Percentiles rank a stretch among this genome's conserved stretches.
phyloP scores from a whole-genome alignment of 2,329 filamentous ascomycete genomes.

The Fusarium bulbicola region DNA sequence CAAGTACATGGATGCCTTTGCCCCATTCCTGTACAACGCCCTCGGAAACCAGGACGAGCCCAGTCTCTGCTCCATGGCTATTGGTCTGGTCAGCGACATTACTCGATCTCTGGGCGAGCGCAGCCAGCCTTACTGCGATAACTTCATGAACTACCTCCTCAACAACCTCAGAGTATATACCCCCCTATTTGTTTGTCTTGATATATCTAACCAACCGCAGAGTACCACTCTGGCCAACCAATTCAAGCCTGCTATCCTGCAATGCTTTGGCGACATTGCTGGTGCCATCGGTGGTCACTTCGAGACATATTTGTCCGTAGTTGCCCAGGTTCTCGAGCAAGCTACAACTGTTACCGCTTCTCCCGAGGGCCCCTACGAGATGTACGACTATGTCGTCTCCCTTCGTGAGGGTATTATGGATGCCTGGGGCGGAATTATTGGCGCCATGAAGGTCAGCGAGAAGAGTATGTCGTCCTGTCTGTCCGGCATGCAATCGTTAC shows the following conservation, averaged over 20 bases:
- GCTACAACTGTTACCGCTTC: slow-evolving; percentile 83
- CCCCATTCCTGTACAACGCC: slow-evolving; percentile 91
- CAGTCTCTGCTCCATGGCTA: slow-evolving; percentile 93
- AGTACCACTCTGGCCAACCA: slow-evolving; percentile 90
- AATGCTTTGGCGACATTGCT: slow-evolving; percentile 98
- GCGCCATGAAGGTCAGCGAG: slow-evolving; percentile 85
- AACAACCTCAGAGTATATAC: slow-evolving; percentile 82
- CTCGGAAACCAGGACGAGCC: slow-evolving; percentile 96
- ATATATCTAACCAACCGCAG: slow-evolving; percentile 52
- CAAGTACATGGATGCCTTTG: slow-evolving; percentile 97
- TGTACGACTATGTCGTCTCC: slow-evolving; percentile 96
- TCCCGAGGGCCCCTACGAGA: slow-evolving; percentile 87
- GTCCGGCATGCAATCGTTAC: slow-evolving; percentile 37
- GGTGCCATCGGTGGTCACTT: slow-evolving; percentile 92
- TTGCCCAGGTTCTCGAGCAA: slow-evolving; percentile 93
- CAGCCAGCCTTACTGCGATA: slow-evolving; percentile 94
- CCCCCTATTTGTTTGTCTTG: not conserved
- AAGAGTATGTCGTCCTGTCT: slow-evolving; percentile 69
- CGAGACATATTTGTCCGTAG: slow-evolving; percentile 90
- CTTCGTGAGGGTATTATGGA: slow-evolving; percentile 98
- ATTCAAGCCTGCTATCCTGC: slow-evolving; percentile 97
- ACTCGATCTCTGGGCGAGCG: slow-evolving; percentile 89
- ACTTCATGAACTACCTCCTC: slow-evolving; percentile 97
- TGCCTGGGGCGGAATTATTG: slow-evolving; percentile 96
- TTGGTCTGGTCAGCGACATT: slow-evolving; percentile 96